Evolutionary conservation across 176 grass and related monocot species (phyloP), one percentile per base, ranked within the genome.

Genomic region (Themeda triandra): DNA sequence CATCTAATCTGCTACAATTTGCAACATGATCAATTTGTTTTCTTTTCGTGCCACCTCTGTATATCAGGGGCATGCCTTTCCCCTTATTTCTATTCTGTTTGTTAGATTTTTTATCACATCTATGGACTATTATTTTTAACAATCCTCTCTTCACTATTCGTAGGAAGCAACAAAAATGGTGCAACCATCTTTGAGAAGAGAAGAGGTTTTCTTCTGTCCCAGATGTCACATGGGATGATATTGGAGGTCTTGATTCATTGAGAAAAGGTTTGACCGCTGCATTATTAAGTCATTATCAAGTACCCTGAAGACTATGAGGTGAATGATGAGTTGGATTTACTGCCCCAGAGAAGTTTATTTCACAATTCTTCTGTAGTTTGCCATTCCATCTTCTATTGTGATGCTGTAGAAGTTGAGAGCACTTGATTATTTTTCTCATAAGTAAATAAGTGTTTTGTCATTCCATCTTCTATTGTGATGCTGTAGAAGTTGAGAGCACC

Each of bases 141-240:
- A 19, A 40, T 78, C 27, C 13, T 54, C 10, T 23, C 17, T 58
- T 85, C 80, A 28, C 66, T 84, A 19, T 13, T 51, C 91, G 36
- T 51, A 98, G 93, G 91, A 92, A 87, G 96, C 93, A 75, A 69
- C 83, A 66, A 98, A 93, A 92, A 80, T 95, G 87, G 91, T 98
- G 83, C 93, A 95, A 81, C 96, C 96, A 49, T 98, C 93, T 51
- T 85, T 95, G 87, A 98, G 93, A 92, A 93, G 96, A 84, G 96
- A 98, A 94, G 96, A n/a, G 96, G 75, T 98, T 98, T 92, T 98
- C 96, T 40, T 92, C 96, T 74, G 91, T 95, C 71, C 96, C 96
- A 80, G 94, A 95, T 58, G 87, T 98, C 62, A 95, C 89, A 80
- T 98, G 96, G 96, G 81, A 86, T 29, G 96, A 98, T 84, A 91